Base-by-base conservation (phyloP, 345 rosid genomes). In the Crucihimalaya himalaica region DNA sequence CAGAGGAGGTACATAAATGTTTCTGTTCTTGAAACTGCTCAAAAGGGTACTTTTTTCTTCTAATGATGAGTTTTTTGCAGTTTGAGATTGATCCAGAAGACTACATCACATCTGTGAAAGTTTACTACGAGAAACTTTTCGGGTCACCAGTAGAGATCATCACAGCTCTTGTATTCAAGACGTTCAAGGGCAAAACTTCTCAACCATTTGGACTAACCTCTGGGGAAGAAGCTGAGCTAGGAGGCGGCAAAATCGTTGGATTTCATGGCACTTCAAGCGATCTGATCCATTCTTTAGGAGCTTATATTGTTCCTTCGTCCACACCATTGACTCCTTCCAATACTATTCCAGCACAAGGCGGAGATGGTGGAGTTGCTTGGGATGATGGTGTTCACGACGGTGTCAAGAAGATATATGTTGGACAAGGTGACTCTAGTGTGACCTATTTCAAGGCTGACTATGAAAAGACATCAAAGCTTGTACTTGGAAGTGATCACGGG, bases 301-400 rank as follows among this genome's bases (percentile, higher is more conserved):
- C 27, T 60, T 78, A 78, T 35, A 15, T 72, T 12, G 60, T 15
- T 15, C 7, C 75, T 46, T 47, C 71, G 2, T 32, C 78, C 16
- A 48, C 77, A 23, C 63, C 73, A 32, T 20, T 43, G 57, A 39
- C 63, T 53, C 77, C 73, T 31, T 57, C 40, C 43, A 18, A 6
- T 10, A 53, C 34, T 10, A 1, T 70, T 55, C 71, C 77, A 45
- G 59, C 70, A 72, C 77, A 65, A 66, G 81, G 81, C 0, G 78
- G 81, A 52, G 55, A 77, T 12, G 78, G 25, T 39, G 81, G 81
- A 67, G 70, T 47, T 73, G 25, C 61, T n/a, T 78, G 81, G 78
- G 72, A 78, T 27, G 81, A 78, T 67, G 81, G 78, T 42, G 70
- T 62, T 54, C 74, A 78, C 10, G 81, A 78, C 2, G 21, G 16